phyloP scores from a whole-genome alignment of 1,284 basidiomycete species.

The Pseudozyma sp. region DNA sequence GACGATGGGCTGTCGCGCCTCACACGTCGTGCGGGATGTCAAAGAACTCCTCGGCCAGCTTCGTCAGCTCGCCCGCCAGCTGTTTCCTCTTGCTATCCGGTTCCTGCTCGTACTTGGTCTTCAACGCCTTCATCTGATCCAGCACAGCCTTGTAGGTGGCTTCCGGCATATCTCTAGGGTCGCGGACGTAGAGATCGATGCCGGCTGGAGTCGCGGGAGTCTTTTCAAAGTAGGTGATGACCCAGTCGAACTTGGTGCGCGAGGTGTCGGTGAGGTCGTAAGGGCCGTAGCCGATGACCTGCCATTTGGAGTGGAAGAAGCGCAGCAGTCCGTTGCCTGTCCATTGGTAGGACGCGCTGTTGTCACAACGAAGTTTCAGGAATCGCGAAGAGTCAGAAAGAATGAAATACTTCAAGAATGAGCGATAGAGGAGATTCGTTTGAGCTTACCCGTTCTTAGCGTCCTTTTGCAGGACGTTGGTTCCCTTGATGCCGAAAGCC shows the following conservation, averaged over 20 bases:
- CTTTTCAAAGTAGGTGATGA: conserved; percentile 54
- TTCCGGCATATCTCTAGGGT: conserved; percentile 35
- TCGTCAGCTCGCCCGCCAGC: conserved; percentile 35
- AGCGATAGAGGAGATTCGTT: not conserved
- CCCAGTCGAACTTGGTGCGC: conserved; percentile 39
- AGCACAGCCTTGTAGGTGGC: conserved; percentile 29
- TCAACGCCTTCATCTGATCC: conserved; percentile 27
- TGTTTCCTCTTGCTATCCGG: conserved; percentile 21
- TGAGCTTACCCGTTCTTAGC: conserved; percentile 48
- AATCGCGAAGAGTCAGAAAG: not conserved
- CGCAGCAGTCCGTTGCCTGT: conserved; percentile 45
- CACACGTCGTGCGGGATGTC: conserved; percentile 43
- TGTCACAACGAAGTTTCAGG: not conserved
- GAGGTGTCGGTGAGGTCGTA: conserved; percentile 43
- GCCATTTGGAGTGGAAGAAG: conserved; percentile 52
- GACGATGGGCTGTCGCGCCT: not conserved
- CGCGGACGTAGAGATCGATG: conserved; percentile 46
- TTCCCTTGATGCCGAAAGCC: conserved; percentile 47
- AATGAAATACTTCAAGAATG: not conserved
- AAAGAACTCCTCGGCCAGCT: conserved; percentile 30
- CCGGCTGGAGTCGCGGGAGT: conserved; percentile 42
- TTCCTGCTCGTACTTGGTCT: conserved; percentile 25
- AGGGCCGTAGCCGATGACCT: conserved; percentile 48
- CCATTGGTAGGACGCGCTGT: conserved; percentile 51
- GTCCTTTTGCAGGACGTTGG: conserved; percentile 41